phyloP scores from a whole-genome alignment of 2,329 filamentous ascomycete species.

The Hymenoscyphus infarciens region DNA sequence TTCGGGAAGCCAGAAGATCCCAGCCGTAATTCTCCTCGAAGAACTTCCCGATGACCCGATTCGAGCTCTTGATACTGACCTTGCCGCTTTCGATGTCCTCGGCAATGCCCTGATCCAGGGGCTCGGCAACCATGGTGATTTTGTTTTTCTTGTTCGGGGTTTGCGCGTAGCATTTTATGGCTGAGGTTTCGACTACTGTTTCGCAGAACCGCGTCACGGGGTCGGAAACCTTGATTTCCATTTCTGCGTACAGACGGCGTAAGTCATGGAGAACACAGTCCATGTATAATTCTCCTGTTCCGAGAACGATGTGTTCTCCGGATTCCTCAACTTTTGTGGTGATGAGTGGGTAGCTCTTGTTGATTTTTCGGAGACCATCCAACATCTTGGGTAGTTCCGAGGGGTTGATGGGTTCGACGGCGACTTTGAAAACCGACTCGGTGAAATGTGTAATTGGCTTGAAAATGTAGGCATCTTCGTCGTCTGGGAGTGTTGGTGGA shows the following conservation, averaged over 20 bases:
- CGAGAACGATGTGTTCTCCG: conserved; percentile 90
- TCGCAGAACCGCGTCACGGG: conserved; percentile 97
- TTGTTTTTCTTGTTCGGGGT: conserved; percentile 99
- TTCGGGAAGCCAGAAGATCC: conserved; percentile 89
- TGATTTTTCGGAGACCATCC: conserved; percentile 91
- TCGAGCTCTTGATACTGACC: conserved; percentile 88
- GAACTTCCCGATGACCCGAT: conserved; percentile 90
- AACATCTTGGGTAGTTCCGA: conserved; percentile 98
- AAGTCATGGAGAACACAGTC: conserved; percentile 97
- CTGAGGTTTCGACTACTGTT: conserved; percentile 94
- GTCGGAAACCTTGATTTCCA: conserved; percentile 99
- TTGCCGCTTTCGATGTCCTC: conserved; percentile 89
- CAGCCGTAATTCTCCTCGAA: conserved; percentile 97
- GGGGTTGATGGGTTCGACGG: conserved; percentile 96
- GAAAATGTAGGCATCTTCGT: conserved; percentile 95
- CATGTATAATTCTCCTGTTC: conserved; percentile 99
- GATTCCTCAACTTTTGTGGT: conserved; percentile 98
- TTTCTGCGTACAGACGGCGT: conserved; percentile 89
- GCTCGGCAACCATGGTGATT: conserved; percentile 97
- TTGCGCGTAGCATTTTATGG: conserved; percentile 95
- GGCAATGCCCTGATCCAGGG: conserved; percentile 89
- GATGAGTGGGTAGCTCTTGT: conserved; percentile 95
- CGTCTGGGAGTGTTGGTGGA: conserved; percentile 71
- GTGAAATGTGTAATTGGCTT: conserved; percentile 90
- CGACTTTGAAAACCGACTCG: conserved; percentile 95